Evolutionary conservation across 805 yeast genomes (phyloP).

Genomic region (Brettanomyces sp.): DNA sequence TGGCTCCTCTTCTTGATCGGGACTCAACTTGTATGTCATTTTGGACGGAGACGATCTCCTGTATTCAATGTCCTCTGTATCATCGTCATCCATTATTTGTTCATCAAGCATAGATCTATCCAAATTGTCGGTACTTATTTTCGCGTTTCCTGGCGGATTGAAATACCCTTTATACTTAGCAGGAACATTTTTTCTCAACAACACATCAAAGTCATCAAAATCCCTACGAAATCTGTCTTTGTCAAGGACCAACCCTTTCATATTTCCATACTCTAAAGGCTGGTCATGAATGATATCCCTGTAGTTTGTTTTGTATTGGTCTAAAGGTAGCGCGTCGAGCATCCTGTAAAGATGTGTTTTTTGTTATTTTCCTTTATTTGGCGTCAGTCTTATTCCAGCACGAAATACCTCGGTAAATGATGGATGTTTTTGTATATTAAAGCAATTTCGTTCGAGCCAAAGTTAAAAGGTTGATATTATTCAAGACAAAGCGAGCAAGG

Average conservation of each 20-base stretch:
- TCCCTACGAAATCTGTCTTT: constrained; percentile 15
- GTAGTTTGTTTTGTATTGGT: constrained; percentile 21
- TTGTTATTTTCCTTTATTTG: too few species aligned
- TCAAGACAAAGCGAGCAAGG: too few species aligned
- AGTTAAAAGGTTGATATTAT: too few species aligned
- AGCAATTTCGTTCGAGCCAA: too few species aligned
- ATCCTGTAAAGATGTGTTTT: constrained; percentile 4
- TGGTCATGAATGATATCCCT: constrained; percentile 16
- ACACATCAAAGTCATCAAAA: constrained; percentile 20
- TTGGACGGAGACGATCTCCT: constrained; percentile 15
- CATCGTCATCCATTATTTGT: constrained; percentile 1
- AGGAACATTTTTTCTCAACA: constrained; percentile 22
- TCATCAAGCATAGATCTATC: too few species aligned
- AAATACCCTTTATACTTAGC: constrained; percentile 18
- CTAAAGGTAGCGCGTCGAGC: constrained; percentile 21
- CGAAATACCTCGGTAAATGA: too few species aligned
- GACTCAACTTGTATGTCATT: constrained; percentile 17
- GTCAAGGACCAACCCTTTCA: constrained; percentile 19
- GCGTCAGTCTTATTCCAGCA: too few species aligned
- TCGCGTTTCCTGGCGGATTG: neutral
- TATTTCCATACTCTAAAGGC: constrained; percentile 22
- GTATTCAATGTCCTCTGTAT: constrained; percentile 17
- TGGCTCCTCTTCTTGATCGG: constrained; percentile 13
- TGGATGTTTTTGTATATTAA: too few species aligned
- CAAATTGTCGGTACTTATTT: too few species aligned